Evolutionary conservation across 495 filamentous ascomycete species (phyloP).

Genomic region (Talaromyces stipitatus): DNA sequence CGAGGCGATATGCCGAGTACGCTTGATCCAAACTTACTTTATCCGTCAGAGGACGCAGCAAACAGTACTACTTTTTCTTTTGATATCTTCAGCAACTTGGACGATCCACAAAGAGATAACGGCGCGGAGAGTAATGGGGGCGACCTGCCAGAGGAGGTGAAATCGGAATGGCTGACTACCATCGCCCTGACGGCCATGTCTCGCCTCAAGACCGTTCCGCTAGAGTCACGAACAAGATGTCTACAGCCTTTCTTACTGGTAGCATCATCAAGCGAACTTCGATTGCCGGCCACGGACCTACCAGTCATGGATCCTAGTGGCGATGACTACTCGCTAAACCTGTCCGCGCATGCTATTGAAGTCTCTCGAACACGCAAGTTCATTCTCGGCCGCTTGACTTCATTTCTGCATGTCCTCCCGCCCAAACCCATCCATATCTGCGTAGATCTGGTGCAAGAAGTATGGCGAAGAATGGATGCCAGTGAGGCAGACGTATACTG

Average conservation of each 20-base stretch:
- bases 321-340: constrained; percentile 15
- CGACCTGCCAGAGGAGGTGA: constrained; percentile 6
- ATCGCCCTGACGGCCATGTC: constrained; percentile 46
- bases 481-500: constrained; percentile 35
- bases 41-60: constrained; percentile 7
- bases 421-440: constrained; percentile 46
- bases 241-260: constrained; percentile 49
- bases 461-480: constrained; percentile 43
- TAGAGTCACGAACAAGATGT: constrained; percentile 47
- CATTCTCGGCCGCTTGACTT: constrained; percentile 38
- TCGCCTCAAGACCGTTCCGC: constrained; percentile 41
- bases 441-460: constrained; percentile 39
- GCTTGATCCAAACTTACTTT: constrained; percentile 11
- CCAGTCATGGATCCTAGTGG: constrained; percentile 12
- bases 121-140: not conserved
- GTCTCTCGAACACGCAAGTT: constrained; percentile 37
- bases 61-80: constrained; percentile 23
- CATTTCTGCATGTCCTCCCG: constrained; percentile 40
- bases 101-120: not conserved
- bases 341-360: constrained; percentile 41
- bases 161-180: constrained; percentile 43
- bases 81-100: constrained; percentile 14
- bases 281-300: constrained; percentile 19
- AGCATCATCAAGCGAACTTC: constrained; percentile 41
- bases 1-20: constrained; percentile 22